Evolutionary conservation across 2,329 filamentous ascomycete species (phyloP).

Genomic region (Ploettnerulaceae sp.): DNA sequence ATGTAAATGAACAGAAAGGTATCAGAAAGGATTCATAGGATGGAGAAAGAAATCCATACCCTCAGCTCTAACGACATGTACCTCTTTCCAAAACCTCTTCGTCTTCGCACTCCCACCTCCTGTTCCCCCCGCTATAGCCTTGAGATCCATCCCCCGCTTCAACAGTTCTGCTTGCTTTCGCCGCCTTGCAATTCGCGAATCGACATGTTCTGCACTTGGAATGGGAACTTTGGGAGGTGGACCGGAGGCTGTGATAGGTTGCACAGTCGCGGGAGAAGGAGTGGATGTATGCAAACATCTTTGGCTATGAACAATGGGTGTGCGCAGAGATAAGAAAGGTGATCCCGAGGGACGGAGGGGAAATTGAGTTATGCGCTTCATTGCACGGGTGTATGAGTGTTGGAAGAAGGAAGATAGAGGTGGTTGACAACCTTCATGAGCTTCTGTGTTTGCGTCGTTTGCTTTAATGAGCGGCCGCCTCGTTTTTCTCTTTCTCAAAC

Average conservation of each 20-base stretch:
- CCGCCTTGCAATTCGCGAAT: slow-evolving; percentile 45
- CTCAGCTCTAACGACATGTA: slow-evolving; percentile 61
- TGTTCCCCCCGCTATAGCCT: slow-evolving; percentile 36
- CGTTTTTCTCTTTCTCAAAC: neutral
- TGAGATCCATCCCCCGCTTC: slow-evolving; percentile 46
- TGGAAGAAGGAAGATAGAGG: neutral
- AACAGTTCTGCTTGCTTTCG: slow-evolving; percentile 52
- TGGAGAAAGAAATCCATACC: slow-evolving; percentile 42
- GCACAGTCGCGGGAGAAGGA: slow-evolving; percentile 28
- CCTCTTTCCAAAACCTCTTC: slow-evolving; percentile 87
- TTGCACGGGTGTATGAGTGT: slow-evolving; percentile 14
- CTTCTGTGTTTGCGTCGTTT: slow-evolving; percentile 3
- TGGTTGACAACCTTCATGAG: neutral
- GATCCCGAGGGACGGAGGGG: slow-evolving; percentile 13
- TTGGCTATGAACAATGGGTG: neutral
- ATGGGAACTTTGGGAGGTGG: slow-evolving; percentile 54
- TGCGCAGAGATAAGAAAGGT: neutral
- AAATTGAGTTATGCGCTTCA: slow-evolving; percentile 31
- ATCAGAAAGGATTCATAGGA: neutral
- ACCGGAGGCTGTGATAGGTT: slow-evolving; percentile 50
- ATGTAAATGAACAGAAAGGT: neutral
- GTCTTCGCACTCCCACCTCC: slow-evolving; percentile 41
- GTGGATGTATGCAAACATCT: slow-evolving; percentile 28
- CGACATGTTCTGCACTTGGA: slow-evolving; percentile 37
- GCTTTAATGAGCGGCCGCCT: neutral